Percentiles rank a stretch among this genome's conserved stretches.
Conservation (phyloP, 257 asterid species). For the Anisodus tanguticus region DNA sequence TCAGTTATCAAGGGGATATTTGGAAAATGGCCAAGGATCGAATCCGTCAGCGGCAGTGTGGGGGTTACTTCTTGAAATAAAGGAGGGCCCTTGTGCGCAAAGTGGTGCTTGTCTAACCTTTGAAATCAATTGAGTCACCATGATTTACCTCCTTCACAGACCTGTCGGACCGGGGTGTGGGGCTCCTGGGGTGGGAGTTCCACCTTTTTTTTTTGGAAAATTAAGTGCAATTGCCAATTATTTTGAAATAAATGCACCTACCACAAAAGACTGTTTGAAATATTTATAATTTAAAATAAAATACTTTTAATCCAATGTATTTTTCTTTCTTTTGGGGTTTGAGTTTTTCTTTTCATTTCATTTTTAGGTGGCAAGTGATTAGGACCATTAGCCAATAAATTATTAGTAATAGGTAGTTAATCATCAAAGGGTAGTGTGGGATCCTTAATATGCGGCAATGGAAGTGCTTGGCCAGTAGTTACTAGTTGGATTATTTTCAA, state of each 20-base stretch:
- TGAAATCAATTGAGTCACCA: no score
- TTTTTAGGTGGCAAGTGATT: background rate
- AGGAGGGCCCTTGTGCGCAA: no score
- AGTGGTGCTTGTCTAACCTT: no score
- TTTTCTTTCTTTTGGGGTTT: slow-evolving; percentile 2
- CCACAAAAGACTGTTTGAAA: background rate
- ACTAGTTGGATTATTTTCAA: background rate
- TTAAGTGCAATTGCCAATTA: background rate
- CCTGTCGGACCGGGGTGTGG: no score
- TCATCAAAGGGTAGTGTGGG: slow-evolving; percentile 3
- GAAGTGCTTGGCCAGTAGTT: slow-evolving; percentile 12
- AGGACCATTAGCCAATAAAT: slow-evolving; percentile 10
- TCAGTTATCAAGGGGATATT: no score
- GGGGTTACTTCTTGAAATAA: no score
- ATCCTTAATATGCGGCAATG: slow-evolving; percentile 40
- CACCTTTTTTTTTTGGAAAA: no score
- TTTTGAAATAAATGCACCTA: slow-evolving; percentile 9
- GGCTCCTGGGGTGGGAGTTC: no score
- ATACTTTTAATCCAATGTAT: background rate
- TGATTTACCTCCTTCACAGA: no score
- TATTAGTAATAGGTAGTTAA: background rate
- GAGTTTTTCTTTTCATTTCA: background rate
- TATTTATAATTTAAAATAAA: background rate
- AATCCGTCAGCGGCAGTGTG: no score
- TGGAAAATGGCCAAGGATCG: no score